Evolutionary conservation across 805 yeast species (phyloP).

Genomic region (Hanseniaspora hatyaiensis): DNA sequence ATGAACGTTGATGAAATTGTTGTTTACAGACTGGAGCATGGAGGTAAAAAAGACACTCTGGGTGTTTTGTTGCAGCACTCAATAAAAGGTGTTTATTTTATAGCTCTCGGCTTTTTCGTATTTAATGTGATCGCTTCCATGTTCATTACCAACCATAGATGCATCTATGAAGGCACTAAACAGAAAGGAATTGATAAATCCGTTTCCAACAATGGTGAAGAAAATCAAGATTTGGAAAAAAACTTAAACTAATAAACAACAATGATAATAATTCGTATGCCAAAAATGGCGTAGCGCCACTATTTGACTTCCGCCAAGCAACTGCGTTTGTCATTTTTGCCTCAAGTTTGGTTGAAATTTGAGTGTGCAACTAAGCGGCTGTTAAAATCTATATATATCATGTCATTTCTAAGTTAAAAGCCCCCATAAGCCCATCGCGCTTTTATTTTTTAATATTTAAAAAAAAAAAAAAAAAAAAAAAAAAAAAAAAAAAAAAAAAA

Average conservation of each 20-base stretch:
- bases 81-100: conserved; percentile 22
- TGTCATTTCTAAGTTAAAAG: too few relatives aligned
- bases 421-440: too few relatives aligned
- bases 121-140: conserved; percentile 19
- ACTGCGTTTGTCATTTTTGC: too few relatives aligned
- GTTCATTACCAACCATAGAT: conserved; percentile 20
- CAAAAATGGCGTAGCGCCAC: too few relatives aligned
- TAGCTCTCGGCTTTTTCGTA: conserved; percentile 20
- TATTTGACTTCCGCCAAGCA: too few relatives aligned
- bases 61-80: conserved; percentile 20
- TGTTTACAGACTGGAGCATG: conserved; percentile 19
- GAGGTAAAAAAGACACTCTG: conserved; percentile 20
- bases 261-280: too few relatives aligned
- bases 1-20: conserved; percentile 21
- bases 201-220: neutral
- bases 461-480: too few relatives aligned
- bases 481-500: too few relatives aligned
- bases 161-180: conserved; percentile 4
- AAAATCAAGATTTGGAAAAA: conserved; percentile 8
- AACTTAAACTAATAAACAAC: neutral
- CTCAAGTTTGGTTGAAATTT: too few relatives aligned
- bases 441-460: too few relatives aligned
- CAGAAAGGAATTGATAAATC: neutral
- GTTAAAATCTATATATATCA: too few relatives aligned
- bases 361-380: too few relatives aligned